phyloP scores from a whole-genome alignment of 768 basidiomycete species.

The Paxillus involutus region DNA sequence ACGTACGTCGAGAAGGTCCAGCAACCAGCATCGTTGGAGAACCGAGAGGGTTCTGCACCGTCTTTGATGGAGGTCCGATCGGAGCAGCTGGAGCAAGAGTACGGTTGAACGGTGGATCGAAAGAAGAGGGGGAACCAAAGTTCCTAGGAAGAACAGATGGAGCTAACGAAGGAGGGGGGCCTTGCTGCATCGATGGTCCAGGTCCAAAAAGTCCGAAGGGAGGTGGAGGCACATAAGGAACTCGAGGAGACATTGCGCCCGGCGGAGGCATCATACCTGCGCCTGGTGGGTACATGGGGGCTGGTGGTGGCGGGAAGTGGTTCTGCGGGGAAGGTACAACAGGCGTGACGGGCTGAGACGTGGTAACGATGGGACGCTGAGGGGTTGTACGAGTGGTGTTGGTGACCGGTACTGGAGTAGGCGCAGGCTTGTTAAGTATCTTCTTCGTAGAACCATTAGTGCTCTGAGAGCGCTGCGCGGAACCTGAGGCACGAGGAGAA shows the following conservation, averaged over 20 bases:
- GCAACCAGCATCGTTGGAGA: slow-evolving; percentile 44
- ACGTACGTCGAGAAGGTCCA: slow-evolving; percentile 48
- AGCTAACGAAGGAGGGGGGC: slow-evolving; percentile 45
- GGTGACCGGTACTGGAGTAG: slow-evolving; percentile 29
- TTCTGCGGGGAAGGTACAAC: slow-evolving; percentile 21
- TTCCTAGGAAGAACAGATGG: slow-evolving; percentile 55
- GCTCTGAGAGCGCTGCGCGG: slow-evolving; percentile 46
- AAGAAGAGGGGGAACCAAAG: slow-evolving; percentile 51
- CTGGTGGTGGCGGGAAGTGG: slow-evolving; percentile 45
- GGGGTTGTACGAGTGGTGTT: slow-evolving; percentile 37
- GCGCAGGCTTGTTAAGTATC: slow-evolving; percentile 49
- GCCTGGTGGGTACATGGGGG: slow-evolving; percentile 48
- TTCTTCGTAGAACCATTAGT: slow-evolving; percentile 59
- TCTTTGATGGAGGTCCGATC: slow-evolving; percentile 54
- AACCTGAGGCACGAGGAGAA: slow-evolving; percentile 51
- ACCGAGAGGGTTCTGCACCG: slow-evolving; percentile 32
- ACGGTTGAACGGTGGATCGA: slow-evolving; percentile 51
- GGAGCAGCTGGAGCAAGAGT: slow-evolving; percentile 44
- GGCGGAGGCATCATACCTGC: slow-evolving; percentile 45
- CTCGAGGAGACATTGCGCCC: slow-evolving; percentile 52
- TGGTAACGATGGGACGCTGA: slow-evolving; percentile 33
- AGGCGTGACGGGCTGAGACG: slow-evolving; percentile 51
- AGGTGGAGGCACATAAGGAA: slow-evolving; percentile 48
- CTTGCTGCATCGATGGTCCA: slow-evolving; percentile 44
- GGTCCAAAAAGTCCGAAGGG: slow-evolving; percentile 51